Evolutionary conservation across 371 early-diverging fungal species (phyloP).

Genomic region (Rhizopus stolonifer): DNA sequence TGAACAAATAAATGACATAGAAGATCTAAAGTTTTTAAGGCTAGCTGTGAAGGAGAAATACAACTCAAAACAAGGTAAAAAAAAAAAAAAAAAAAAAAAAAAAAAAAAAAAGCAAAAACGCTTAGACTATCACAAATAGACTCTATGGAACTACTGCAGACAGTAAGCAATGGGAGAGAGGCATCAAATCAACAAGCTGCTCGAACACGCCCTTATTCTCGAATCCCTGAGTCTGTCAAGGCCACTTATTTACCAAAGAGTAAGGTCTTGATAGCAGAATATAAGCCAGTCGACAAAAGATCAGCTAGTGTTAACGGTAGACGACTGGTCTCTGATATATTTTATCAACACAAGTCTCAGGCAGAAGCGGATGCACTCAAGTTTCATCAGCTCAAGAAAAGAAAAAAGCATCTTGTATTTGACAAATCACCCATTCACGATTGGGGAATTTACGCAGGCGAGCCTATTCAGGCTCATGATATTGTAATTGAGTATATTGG

Average conservation of each 20-base stretch:
- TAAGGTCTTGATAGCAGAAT: slow-evolving; percentile 17
- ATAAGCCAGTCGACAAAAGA: slow-evolving; percentile 21
- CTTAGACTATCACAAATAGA: too few relatives aligned
- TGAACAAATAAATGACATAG: slow-evolving; percentile 39
- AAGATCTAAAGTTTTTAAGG: slow-evolving; percentile 44
- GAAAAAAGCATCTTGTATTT: slow-evolving; percentile 80
- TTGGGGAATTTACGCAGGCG: slow-evolving; percentile 91
- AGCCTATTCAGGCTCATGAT: slow-evolving; percentile 80
- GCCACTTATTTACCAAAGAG: slow-evolving; percentile 43
- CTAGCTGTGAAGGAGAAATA: slow-evolving; percentile 26
- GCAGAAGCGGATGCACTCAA: slow-evolving; percentile 61
- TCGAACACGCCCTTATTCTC: slow-evolving; percentile 72
- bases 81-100: too few relatives aligned
- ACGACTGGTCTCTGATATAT: slow-evolving; percentile 33
- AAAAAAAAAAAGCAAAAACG: too few relatives aligned
- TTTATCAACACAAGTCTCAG: slow-evolving; percentile 29
- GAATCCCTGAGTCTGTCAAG: slow-evolving; percentile 58
- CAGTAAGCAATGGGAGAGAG: neutral
- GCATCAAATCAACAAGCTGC: slow-evolving; percentile 74
- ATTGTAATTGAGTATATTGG: slow-evolving; percentile 97
- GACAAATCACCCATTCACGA: slow-evolving; percentile 88
- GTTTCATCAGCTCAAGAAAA: slow-evolving; percentile 78
- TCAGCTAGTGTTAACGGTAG: slow-evolving; percentile 42
- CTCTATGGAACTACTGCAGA: neutral
- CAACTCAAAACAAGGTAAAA: neutral